Evolutionary conservation across 192 early-diverging fungal genomes (phyloP).

Genomic region (Anaeromyces robustus): DNA sequence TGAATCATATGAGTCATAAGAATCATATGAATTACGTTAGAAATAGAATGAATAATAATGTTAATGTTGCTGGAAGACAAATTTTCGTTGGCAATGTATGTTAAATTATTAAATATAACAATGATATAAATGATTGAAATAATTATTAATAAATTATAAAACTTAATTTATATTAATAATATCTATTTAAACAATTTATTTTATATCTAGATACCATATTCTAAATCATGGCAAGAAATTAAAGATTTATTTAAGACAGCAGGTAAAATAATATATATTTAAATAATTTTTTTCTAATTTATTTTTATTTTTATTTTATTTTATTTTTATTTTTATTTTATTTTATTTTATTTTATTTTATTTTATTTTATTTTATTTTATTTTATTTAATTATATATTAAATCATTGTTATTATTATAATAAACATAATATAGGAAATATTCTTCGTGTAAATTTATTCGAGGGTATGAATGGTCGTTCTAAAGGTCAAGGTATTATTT

Average conservation of each 20-base stretch:
- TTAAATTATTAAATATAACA: too few species aligned
- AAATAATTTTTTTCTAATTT: not conserved
- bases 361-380: not conserved
- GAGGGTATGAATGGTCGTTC: slow-evolving; percentile 42
- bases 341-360: slow-evolving; percentile 8
- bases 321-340: slow-evolving; percentile 5
- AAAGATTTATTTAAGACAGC: slow-evolving; percentile 71
- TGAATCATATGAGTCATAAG: not conserved
- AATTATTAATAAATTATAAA: too few species aligned
- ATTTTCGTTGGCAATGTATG: slow-evolving; percentile 50
- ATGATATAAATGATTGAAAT: too few species aligned
- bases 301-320: not conserved
- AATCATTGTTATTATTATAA: too few species aligned
- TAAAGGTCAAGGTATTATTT: slow-evolving; percentile 55
- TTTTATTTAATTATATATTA: too few species aligned
- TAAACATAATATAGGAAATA: slow-evolving; percentile 26
- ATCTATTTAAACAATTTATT: too few species aligned
- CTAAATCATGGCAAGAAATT: slow-evolving; percentile 70
- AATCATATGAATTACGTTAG: not conserved
- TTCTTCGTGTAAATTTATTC: slow-evolving; percentile 53
- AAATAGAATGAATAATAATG: not conserved
- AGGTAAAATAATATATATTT: slow-evolving; percentile 9
- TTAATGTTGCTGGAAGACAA: slow-evolving; percentile 26
- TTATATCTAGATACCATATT: slow-evolving; percentile 50
- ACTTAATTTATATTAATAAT: too few species aligned